Base-by-base conservation (phyloP, 306 rosid species). In the Trifolium subterraneum region DNA sequence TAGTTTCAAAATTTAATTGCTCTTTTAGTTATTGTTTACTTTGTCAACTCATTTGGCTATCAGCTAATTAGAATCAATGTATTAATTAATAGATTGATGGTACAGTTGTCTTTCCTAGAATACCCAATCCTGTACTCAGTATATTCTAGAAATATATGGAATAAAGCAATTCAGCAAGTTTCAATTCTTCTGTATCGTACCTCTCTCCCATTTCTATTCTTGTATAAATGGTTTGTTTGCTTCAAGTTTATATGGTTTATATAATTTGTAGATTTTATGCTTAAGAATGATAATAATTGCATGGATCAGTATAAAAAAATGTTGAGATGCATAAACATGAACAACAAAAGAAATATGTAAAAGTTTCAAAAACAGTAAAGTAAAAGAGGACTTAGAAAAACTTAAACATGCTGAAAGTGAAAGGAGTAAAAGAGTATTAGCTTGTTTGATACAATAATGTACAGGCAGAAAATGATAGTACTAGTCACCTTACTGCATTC, bases 401-500 rank as follows among this genome's bases (percentile, higher is more conserved):
- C 51, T 22, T 20, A 16, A 35, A 68, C 76, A 59, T 50, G 18
- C 39, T 58, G 44, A 48, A 71, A 71, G 55, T 58, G 52, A 58
- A 71, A 71, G 55, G 19, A 44, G 39, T 31, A 42, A 51, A 35
- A 41, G 42, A 51, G 29, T 55, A 36, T 36, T 15, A 55, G 31
- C 74, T 27, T 38, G 51, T 64, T 42, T 36, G 54, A 54, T 13
- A 65, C 64, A 68, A 63, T 79, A 70, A 6, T 44, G 70, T 18
- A 52, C 52, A 42, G 39, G 58, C 19, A 71, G 60, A 18, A 72
- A 9, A 64, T 63, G 22, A 15, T 55, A 54, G 39, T 36, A 36
- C 39, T 36, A 8, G 79, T 68, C 86, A 93, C 98, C 98, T 93
- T 64, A 93, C 84, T 65, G 92, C 87, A 78, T 78, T 83, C 88